phyloP scores from a whole-genome alignment of 2,329 filamentous ascomycete genomes.

The Neonectria magnoliae region DNA sequence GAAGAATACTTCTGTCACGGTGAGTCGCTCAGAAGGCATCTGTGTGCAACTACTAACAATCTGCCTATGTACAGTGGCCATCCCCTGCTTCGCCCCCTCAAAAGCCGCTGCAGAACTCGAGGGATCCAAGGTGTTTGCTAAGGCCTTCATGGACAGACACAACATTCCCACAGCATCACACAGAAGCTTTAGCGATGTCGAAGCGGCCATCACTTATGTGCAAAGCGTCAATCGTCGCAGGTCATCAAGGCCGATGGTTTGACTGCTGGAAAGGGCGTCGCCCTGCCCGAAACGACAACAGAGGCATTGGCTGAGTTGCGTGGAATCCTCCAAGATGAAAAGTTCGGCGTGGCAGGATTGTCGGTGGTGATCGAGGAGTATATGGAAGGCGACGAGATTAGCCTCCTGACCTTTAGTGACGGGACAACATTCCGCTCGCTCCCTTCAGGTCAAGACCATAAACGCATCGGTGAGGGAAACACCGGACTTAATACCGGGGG shows the following conservation, averaged over 20 bases:
- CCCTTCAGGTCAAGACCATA: slow-evolving; percentile 78
- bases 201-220: slow-evolving; percentile 69
- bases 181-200: slow-evolving; percentile 72
- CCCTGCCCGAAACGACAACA: slow-evolving; percentile 53
- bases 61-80: slow-evolving; percentile 51
- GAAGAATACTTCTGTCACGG: slow-evolving; percentile 70
- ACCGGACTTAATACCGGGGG: slow-evolving; percentile 77
- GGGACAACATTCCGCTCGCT: slow-evolving; percentile 72
- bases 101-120: slow-evolving; percentile 77
- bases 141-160: slow-evolving; percentile 81
- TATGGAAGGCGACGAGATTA: slow-evolving; percentile 75
- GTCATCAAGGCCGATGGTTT: slow-evolving; percentile 82
- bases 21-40: slow-evolving; percentile 42
- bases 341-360: slow-evolving; percentile 73
- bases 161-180: slow-evolving; percentile 79
- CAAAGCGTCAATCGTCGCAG: slow-evolving; percentile 66
- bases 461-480: slow-evolving; percentile 75
- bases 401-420: slow-evolving; percentile 74
- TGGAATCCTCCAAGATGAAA: slow-evolving; percentile 74
- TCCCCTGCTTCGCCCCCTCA: slow-evolving; percentile 75
- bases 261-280: slow-evolving; percentile 76
- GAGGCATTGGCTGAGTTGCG: slow-evolving; percentile 71
- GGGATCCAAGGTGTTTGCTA: slow-evolving; percentile 81
- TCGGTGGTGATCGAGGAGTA: slow-evolving; percentile 80
- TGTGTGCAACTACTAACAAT: background rate